phyloP scores from a whole-genome alignment of 202 grass and related monocot species.

The Carex arenaria region DNA sequence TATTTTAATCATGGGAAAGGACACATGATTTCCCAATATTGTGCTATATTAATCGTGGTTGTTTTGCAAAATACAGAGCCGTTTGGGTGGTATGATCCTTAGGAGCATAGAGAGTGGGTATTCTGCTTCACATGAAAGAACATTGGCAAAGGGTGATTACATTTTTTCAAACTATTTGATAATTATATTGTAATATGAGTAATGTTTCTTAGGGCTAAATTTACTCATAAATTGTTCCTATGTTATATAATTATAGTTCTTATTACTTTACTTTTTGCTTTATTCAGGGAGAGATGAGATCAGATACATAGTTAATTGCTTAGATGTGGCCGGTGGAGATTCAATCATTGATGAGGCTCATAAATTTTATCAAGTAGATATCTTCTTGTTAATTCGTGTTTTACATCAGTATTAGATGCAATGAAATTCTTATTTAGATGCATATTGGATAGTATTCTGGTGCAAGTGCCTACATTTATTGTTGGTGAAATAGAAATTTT shows the following conservation, averaged over 20 bases:
- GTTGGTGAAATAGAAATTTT: background rate
- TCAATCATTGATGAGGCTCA: constrained; percentile 54
- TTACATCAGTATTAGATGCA: background rate
- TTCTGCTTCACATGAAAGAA: constrained; percentile 84
- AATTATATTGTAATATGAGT: background rate
- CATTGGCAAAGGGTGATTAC: constrained; percentile 56
- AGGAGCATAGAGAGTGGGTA: constrained; percentile 56
- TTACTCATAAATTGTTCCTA: background rate
- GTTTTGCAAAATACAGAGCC: constrained; percentile 43
- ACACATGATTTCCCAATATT: background rate
- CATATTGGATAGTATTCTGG: background rate
- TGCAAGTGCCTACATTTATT: background rate
- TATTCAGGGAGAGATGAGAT: constrained; percentile 72
- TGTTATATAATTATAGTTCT: background rate
- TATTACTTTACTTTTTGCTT: constrained; percentile 23
- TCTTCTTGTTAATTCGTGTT: constrained; percentile 19
- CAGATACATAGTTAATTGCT: constrained; percentile 53
- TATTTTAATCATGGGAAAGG: background rate
- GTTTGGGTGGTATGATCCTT: constrained; percentile 51
- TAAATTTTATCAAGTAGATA: constrained; percentile 59
- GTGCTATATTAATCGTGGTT: background rate
- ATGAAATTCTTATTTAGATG: background rate
- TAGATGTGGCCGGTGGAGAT: constrained; percentile 72
- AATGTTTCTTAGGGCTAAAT: background rate
- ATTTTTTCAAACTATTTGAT: background rate